phyloP scores from a whole-genome alignment of 495 filamentous ascomycete species.

The Elasticomyces elasticus region DNA sequence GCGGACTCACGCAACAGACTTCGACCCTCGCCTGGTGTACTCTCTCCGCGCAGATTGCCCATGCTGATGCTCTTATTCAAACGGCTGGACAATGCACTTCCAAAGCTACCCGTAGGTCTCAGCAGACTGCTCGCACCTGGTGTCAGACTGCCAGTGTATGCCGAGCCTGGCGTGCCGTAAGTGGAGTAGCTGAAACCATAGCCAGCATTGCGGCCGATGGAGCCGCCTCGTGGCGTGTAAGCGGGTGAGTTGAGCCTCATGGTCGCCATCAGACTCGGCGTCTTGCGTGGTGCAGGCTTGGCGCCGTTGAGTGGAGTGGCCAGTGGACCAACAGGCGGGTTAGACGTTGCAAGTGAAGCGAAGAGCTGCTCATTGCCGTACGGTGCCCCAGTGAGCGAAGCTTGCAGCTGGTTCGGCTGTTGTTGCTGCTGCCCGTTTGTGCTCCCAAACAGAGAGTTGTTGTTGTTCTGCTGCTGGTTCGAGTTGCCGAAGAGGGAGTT shows the following conservation, averaged over 20 bases:
- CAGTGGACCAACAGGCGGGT: constrained; percentile 65
- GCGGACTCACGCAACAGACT: constrained; percentile 81
- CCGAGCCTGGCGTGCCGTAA: constrained; percentile 71
- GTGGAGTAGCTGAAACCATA: constrained; percentile 86
- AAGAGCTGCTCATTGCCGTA: constrained; percentile 81
- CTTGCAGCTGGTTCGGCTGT: constrained; percentile 45
- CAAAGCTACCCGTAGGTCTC: constrained; percentile 49
- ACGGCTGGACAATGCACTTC: constrained; percentile 37
- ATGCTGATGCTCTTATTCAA: constrained; percentile 51
- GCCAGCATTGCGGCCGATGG: constrained; percentile 49
- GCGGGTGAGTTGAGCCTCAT: constrained; percentile 73
- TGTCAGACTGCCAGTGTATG: constrained; percentile 55
- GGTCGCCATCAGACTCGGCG: constrained; percentile 53
- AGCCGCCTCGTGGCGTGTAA: constrained; percentile 18
- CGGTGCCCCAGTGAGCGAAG: constrained; percentile 70
- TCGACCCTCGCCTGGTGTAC: constrained; percentile 59
- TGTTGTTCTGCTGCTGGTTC: constrained; percentile 29
- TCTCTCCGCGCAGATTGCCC: constrained; percentile 57
- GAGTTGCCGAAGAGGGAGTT: constrained; percentile 27
- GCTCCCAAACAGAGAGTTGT: constrained; percentile 44
- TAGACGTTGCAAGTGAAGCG: constrained; percentile 51
- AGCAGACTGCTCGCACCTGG: constrained; percentile 55
- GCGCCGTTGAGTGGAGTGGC: constrained; percentile 75
- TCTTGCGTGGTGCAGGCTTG: constrained; percentile 77
- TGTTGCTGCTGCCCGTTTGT: constrained; percentile 23